Conservation (phyloP, 2,329 filamentous ascomycete species). For the Paracorniculantispora psalliotae region DNA sequence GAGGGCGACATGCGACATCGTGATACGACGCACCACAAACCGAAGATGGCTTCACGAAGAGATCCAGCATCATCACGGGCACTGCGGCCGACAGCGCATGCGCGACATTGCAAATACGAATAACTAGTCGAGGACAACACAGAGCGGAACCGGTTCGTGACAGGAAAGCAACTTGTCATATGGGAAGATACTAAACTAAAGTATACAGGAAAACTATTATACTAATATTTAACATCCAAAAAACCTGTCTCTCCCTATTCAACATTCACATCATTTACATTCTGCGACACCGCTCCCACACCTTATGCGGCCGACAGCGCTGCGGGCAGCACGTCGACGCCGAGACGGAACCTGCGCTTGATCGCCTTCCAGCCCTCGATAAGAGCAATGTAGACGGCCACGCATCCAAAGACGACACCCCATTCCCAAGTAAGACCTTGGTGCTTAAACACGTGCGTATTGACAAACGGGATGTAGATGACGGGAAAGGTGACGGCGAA, state of each 20-base stretch:
- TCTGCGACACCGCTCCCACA: neutral
- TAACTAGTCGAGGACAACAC: neutral
- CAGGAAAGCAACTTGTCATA: slow-evolving; percentile 15
- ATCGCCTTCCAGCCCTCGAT: slow-evolving; percentile 66
- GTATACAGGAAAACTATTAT: slow-evolving; percentile 14
- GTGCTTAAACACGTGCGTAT: slow-evolving; percentile 64
- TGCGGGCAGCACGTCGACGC: slow-evolving; percentile 23
- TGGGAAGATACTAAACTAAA: slow-evolving; percentile 15
- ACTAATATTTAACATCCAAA: slow-evolving; percentile 13
- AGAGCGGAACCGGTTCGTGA: neutral
- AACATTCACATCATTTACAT: neutral
- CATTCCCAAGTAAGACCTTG: slow-evolving; percentile 66
- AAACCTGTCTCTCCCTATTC: slow-evolving; percentile 9
- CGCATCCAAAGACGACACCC: slow-evolving; percentile 58
- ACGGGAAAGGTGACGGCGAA: slow-evolving; percentile 57
- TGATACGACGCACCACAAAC: neutral
- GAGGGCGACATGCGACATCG: neutral
- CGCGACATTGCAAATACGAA: no score
- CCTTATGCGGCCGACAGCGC: neutral
- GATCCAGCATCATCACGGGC: no score
- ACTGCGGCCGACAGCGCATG: neutral
- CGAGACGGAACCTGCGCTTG: slow-evolving; percentile 48
- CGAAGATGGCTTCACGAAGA: neutral
- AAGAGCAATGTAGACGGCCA: slow-evolving; percentile 56
- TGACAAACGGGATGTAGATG: slow-evolving; percentile 64